Conservation (phyloP, 495 filamentous ascomycete species). For the Jackrogersella multiformis region DNA sequence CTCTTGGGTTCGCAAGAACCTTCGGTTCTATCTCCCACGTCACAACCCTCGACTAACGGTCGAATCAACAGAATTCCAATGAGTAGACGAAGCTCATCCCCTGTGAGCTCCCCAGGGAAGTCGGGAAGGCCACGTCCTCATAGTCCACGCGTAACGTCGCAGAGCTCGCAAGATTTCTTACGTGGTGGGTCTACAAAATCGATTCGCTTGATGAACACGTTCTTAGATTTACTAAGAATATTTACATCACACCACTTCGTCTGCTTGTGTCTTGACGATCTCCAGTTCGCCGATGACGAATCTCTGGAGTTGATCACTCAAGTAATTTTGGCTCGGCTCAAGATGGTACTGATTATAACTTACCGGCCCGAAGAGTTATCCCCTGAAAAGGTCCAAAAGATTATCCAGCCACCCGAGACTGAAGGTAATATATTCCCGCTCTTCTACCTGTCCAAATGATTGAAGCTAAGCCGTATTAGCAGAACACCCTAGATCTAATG, state of each 20-base stretch:
- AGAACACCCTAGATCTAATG: slow-evolving; percentile 55
- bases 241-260: slow-evolving; percentile 82
- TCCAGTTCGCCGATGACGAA: slow-evolving; percentile 88
- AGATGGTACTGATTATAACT: slow-evolving; percentile 79
- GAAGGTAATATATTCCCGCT: slow-evolving; percentile 48
- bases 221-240: slow-evolving; percentile 82
- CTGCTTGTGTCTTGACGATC: slow-evolving; percentile 83
- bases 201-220: slow-evolving; percentile 82
- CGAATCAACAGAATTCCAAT: slow-evolving; percentile 33
- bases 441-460: background rate
- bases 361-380: slow-evolving; percentile 65
- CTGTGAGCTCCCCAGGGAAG: slow-evolving; percentile 46
- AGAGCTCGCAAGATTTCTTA: slow-evolving; percentile 75
- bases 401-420: slow-evolving; percentile 57
- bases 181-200: slow-evolving; percentile 74
- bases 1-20: slow-evolving; percentile 59
- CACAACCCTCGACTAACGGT: slow-evolving; percentile 17
- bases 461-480: slow-evolving; percentile 48
- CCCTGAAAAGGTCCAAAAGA: slow-evolving; percentile 55
- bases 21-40: slow-evolving; percentile 33
- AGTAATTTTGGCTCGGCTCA: slow-evolving; percentile 75
- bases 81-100: slow-evolving; percentile 55
- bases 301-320: slow-evolving; percentile 80
- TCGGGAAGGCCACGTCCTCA: slow-evolving; percentile 37
- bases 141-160: slow-evolving; percentile 48